Evolutionary conservation across 2,329 filamentous ascomycete species (phyloP), one percentile per base, ranked within the genome.

Genomic region (Whalleya microplaca): DNA sequence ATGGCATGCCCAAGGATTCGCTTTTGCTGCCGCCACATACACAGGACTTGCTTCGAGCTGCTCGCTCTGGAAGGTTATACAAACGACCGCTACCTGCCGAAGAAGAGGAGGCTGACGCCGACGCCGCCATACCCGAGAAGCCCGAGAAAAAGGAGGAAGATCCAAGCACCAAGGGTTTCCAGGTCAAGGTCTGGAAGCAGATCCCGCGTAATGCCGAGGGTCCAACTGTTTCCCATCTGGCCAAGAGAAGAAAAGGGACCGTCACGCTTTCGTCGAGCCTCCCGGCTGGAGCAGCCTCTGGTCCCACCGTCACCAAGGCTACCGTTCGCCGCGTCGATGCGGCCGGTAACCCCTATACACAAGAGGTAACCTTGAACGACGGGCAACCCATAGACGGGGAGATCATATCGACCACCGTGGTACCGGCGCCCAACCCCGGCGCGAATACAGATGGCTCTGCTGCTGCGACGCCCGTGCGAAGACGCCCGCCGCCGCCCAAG

Each of bases 1-100:
- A 84, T 61, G 85, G 84, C 44, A 94, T 97, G 91, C 94, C 94
- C 41, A 90, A 90, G 66, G 94, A 96, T 71, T 90, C 86, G 27
- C 84, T 89, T 55, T 80, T 96, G 29, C 79, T 97, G 9, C 84
- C 90, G 0, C 83, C 88, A 1, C 89, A 92, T 71, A 94, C 89
- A 51, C 90, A 95, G 68, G 90, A 93, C 62, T 81, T 97, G 4
- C 80, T 97, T 14, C 87, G 90, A 54, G 89, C 90, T 40, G 91
- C 92, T 46, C 85, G 93, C 56, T 91, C 90, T 19, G 90, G 90
- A 5, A 83, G 84, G 51, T 78, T 91, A 12, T 92, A 90, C 67
- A 93, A 96, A 72, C 84, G 88, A 16, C 86, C 87, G 29, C 80
- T 82, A 12, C 84, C 87, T 0, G 68, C 71, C 2, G 84, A 88